Evolutionary conservation across 768 basidiomycete genomes (phyloP), one percentile per base, ranked within the genome.

Genomic region (Tricholoma bakamatsutake): DNA sequence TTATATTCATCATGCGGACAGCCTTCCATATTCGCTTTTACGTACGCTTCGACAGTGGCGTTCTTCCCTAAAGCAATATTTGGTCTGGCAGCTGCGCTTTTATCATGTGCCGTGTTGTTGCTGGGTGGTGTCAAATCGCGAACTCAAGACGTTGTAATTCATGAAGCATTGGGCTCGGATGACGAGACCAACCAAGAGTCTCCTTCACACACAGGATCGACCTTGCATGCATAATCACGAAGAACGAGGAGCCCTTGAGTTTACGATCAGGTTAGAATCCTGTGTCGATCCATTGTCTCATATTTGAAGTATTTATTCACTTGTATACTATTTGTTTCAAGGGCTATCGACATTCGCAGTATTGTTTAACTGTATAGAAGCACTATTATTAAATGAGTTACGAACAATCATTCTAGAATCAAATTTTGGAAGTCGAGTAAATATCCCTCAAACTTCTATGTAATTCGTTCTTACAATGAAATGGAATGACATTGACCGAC

Each of bases 41-140:
- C 86, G 18, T 92, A 88, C 67, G 77, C 81, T 53, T 68, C 67
- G 34, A 87, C 84, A 2, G 87, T 90, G 31, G 81, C 76, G 0
- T 72, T 69, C 17, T 87, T 77, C 63, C 88, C 88, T 0, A 81
- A 82, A 69, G 79, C 85, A 1, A 83, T 90, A 61, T 91, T 90
- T 60, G 76, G 69, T 13, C 69, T 81, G 10, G 87, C 86, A 4
- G 77, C 78, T 1, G 71, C 66, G n/a, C 65, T 90, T n/a, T 69
- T 86, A 28, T 63, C 77, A 37, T 61, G 73, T n/a, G 73, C 80
- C 0, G 72, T 88, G 9, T 55, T 70, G 30, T 63, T 84, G 47
- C 69, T 86, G 2, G 67, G 68, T 53, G 67, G 79, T 34, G 59
- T 84, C 18, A 62, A 54, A 13, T 55, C 64, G 3, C 56, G 53